Conservation (phyloP, 2,329 filamentous ascomycete genomes). For the Diaporthe sp. region DNA sequence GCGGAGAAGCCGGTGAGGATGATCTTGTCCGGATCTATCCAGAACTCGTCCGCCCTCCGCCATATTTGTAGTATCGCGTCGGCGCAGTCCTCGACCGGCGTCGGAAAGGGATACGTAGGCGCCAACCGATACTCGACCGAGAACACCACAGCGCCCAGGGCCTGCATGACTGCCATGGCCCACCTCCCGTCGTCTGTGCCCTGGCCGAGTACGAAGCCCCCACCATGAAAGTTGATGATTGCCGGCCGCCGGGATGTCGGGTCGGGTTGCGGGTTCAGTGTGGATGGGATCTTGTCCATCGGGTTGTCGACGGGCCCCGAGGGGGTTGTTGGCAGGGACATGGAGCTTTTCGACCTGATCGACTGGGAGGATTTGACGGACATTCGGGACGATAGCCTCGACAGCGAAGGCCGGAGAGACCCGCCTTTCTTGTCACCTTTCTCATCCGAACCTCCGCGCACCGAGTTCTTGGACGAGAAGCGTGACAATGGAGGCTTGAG, state of each 20-base stretch:
- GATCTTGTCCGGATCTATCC: conserved; percentile 67
- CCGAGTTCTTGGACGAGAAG: conserved; percentile 31
- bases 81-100: conserved; percentile 74
- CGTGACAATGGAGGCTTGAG: conserved; percentile 38
- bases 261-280: conserved; percentile 38
- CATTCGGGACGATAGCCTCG: conserved; percentile 33
- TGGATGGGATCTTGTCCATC: conserved; percentile 35
- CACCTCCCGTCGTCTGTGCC: conserved; percentile 75
- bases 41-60: conserved; percentile 66
- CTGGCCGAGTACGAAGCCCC: conserved; percentile 74
- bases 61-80: conserved; percentile 74
- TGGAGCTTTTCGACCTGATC: conserved; percentile 17
- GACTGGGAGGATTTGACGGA: conserved; percentile 33
- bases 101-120: conserved; percentile 74
- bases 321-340: conserved; percentile 32
- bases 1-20: conserved; percentile 75
- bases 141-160: conserved; percentile 69
- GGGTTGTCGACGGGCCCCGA: conserved; percentile 27
- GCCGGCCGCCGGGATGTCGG: conserved; percentile 57
- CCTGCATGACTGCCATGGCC: conserved; percentile 64
- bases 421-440: conserved; percentile 24
- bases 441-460: conserved; percentile 16
- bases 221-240: conserved; percentile 76
- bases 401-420: conserved; percentile 24
- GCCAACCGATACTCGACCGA: conserved; percentile 78